Evolutionary conservation across 1,284 basidiomycete genomes (phyloP), one percentile per base, ranked within the genome.

Genomic region (Marasmius sp.): DNA sequence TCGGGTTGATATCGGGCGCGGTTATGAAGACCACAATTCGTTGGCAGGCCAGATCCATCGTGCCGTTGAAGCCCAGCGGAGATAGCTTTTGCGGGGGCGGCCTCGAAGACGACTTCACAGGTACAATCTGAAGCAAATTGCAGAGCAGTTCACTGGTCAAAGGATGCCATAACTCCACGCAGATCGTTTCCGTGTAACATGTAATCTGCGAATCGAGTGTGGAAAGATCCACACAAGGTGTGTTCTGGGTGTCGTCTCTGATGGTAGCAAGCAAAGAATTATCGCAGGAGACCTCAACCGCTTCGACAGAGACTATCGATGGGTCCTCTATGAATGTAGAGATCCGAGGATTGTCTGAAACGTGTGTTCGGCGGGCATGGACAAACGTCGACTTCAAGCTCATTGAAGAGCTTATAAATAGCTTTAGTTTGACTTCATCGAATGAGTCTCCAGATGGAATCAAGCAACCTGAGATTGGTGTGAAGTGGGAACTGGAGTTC

Each of bases 1-100:
- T 75, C 0, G 92, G 91, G 64, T 92, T 92, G 54, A 94, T 80
- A 70, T 95, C 94, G 39, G 82, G 83, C 18, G 89, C 85, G 6
- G 92, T 92, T 45, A 93, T 70, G 61, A 92, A 87, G 10, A 91
- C 67, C 50, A 88, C 85, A 53, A 92, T 76, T n/a, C 82, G 81
- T 0, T 81, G 85, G 36, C 94, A 66, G 0, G 89, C 82, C 37
- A 89, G 39, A n/a, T 87, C 84, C 16, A 80, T 68, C 11, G 81
- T 78, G 1, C 92, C 91, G 16, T 77, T 70, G 5, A 87, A 86
- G 27, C 88, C 72, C 51, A 72, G 72, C 56, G 1, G 63, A 58
- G 59, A 52, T 78, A 66, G 68, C 76, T 61, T 57, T 62, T 66
- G 39, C 61, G 36, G 63, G 63, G 18, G 64, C 61, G 36, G 54